These are phyloP conservation scores for Cyclocybe cylindracea DNA, from an alignment of 768 basidiomycete species.

Conservation along the genomic window DNA sequence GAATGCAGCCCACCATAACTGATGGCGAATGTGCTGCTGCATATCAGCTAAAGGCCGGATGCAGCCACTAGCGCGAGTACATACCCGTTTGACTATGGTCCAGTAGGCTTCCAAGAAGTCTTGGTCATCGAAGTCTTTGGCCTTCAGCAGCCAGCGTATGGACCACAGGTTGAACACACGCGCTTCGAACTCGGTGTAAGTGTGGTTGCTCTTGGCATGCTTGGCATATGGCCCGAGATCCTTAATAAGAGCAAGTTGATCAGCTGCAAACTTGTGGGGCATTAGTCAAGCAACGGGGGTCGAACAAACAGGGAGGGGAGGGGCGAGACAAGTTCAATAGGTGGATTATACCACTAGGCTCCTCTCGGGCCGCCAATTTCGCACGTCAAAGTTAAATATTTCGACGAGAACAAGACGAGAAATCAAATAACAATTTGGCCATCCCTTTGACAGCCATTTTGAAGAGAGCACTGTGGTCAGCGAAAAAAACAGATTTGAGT, in stretches of 20 bases:
- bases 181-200: background rate
- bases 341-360: too few relatives aligned
- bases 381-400: background rate
- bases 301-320: background rate
- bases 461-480: background rate
- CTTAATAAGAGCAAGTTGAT: background rate
- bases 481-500: background rate
- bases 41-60: too few relatives aligned
- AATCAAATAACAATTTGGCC: background rate
- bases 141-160: background rate
- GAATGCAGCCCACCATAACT: slow-evolving; percentile 1
- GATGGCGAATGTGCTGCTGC: too few relatives aligned
- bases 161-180: slow-evolving; percentile 1
- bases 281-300: background rate
- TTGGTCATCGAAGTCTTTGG: background rate
- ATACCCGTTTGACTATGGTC: background rate
- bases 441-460: background rate
- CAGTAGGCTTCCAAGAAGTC: background rate
- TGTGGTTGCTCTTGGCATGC: background rate
- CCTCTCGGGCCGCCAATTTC: background rate
- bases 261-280: background rate
- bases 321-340: background rate
- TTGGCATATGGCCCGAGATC: background rate
- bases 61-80: background rate
- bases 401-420: too few relatives aligned